Base-by-base conservation (phyloP, 2,329 filamentous ascomycete genomes). In the Fusarium virguliforme region DNA sequence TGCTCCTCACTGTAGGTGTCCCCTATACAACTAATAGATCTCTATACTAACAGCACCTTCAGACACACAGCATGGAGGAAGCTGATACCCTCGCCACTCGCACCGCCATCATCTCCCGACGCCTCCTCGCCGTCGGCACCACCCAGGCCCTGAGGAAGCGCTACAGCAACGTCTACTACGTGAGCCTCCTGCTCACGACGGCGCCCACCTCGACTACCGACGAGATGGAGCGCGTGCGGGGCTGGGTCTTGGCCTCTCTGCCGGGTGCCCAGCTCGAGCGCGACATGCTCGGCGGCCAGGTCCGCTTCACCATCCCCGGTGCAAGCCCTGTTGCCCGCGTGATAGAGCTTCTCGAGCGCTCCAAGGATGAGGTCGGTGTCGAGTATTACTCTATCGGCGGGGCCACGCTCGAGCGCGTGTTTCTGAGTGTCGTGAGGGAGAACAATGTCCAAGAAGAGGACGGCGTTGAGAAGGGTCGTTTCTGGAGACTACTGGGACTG, bases 41-140 rank as follows among this genome's bases (percentile, higher is more conserved):
- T n/a, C 15, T 26, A 50, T 26, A 28, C 57, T 66, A 26, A 63
- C 35, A 50, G 18, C 8, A 13, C 10, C n/a, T 8, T 1, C 35
- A 74, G 0, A 97, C 94, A 0, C 94, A 97, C 79, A 92, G 89
- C 48, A 97, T 97, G 94, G 94, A 97, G 79, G 94, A 97, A 81
- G 94, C 94, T 0, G 93, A 96, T 75, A 92, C 93, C 1, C 85
- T 97, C 1, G 94, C 94, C 0, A 90, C 89, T 41, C 87, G 93
- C 2, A 92, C 92, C 6, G 75, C 68, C 50, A 74, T 78, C 51
- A 67, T 78, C n/a, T 71, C 76, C 9, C 60, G 65, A 3, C 63
- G 73, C 1, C 58, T 92, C 85, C 82, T 92, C 12, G 90, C 89
- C 0, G 79, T 91, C 1, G 90, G 90, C 1, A 90, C 88, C 0